Evolutionary conservation across 345 rosid genomes (phyloP).

Genomic region (Rhizophora apiculata): DNA sequence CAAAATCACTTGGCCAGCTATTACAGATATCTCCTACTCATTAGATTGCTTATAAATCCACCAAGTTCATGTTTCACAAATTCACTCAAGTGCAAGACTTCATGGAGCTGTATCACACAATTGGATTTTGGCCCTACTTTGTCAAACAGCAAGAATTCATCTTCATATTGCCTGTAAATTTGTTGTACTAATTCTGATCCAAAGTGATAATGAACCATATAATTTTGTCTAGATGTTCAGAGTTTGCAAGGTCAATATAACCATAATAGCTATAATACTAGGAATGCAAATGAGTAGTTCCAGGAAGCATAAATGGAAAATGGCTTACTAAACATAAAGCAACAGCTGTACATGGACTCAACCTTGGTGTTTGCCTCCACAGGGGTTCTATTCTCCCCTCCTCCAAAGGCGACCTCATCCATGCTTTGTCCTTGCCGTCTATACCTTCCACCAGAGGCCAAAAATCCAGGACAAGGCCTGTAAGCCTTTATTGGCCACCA

Average conservation of each 20-base stretch:
- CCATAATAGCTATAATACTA: not conserved
- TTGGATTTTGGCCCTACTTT: too few species aligned
- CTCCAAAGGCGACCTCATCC: slow-evolving; percentile 85
- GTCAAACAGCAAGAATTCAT: too few species aligned
- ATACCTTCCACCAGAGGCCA: slow-evolving; percentile 84
- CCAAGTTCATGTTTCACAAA: too few species aligned
- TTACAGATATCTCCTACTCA: too few species aligned
- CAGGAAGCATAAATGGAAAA: not conserved
- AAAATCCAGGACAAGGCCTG: slow-evolving; percentile 83
- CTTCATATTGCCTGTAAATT: too few species aligned
- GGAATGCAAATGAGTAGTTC: not conserved
- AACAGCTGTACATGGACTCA: slow-evolving; percentile 32
- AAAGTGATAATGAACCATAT: too few species aligned
- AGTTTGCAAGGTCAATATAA: too few species aligned
- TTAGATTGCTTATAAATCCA: too few species aligned
- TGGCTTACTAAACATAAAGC: not conserved
- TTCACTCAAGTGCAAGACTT: too few species aligned
- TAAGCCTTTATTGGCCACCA: slow-evolving; percentile 99
- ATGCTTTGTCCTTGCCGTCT: slow-evolving; percentile 78
- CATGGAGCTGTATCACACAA: too few species aligned
- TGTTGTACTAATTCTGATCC: too few species aligned
- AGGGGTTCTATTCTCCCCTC: slow-evolving; percentile 26
- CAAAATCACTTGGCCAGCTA: not conserved
- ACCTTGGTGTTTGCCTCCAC: slow-evolving; percentile 16
- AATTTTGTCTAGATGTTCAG: too few species aligned